Base-by-base conservation (phyloP, 306 rosid species). In the Vigna reflexopilosa region DNA sequence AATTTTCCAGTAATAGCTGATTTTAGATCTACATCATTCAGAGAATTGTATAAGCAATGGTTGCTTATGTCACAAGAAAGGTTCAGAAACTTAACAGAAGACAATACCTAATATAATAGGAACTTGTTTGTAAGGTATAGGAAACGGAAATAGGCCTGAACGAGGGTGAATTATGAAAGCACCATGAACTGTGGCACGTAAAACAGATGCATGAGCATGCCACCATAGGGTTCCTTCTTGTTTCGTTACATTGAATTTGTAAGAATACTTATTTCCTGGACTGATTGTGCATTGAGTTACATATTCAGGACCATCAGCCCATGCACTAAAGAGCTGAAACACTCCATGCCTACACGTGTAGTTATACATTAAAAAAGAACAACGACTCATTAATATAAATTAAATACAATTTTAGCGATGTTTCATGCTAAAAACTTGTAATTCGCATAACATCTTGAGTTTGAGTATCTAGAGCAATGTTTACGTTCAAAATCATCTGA, bases 161-260 rank as follows among this genome's bases (percentile, higher is more conserved):
- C 73, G 78, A 0, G 93, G 93, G 9, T 13, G 83, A 74, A 91
- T 82, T 54, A 91, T 66, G 65, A 91, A 86, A 4, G 89, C 91
- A 6, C 93, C 91, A 16, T 89, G 61, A 57, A 91, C 88, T 0
- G 93, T 91, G 49, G 93, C 89, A 0, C 93, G 93, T 32, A 91
- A 82, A 85, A 78, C 64, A 1, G 82, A 78, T 1, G 81, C 26
- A 38, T 91, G 96, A 1, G 96, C 90, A 63, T 89, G 96, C 96
- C 96, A 91, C 89, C 91, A 91, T 4, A 89, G 78, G 3, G 93
- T 89, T n/a, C 96, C 96, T 40, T 91, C 93, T 70, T 91, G 90
- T 54, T 73, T 59, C n/a, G 74, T 85, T 56, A 89, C 77, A 0
- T 81, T 84, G 72, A 89, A 91, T 74, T 44, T 85, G 67, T 89